These are phyloP conservation scores for Poronia punctata DNA, from an alignment of 495 filamentous ascomycete species.

Conservation along the genomic window DNA sequence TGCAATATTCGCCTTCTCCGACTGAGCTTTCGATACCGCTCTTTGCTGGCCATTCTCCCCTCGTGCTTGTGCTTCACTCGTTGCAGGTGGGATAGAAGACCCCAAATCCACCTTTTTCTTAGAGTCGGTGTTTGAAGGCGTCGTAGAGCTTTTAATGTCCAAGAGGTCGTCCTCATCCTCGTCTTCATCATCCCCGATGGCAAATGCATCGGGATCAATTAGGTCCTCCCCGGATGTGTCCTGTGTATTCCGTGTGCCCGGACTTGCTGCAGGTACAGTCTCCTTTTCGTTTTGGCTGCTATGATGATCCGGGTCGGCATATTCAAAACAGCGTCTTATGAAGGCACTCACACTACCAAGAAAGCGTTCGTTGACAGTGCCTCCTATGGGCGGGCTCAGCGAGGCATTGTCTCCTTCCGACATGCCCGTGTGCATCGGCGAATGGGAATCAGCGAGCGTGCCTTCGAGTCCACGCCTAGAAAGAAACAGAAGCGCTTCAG, in stretches of 20 bases:
- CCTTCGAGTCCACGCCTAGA: slow-evolving; percentile 80
- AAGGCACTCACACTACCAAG: slow-evolving; percentile 89
- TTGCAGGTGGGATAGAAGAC: slow-evolving; percentile 14
- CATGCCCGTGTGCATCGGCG: slow-evolving; percentile 29
- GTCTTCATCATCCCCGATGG: slow-evolving; percentile 69
- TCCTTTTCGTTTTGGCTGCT: slow-evolving; percentile 40
- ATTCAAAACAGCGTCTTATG: slow-evolving; percentile 94
- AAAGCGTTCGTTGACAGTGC: slow-evolving; percentile 65
- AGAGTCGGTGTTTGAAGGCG: slow-evolving; percentile 21
- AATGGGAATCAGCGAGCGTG: slow-evolving; percentile 47
- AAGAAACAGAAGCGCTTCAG: slow-evolving; percentile 88
- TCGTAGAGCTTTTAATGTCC: slow-evolving; percentile 37
- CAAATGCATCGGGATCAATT: slow-evolving; percentile 51
- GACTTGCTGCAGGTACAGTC: slow-evolving; percentile 8
- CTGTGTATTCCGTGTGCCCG: slow-evolving; percentile 16
- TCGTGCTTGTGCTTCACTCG: slow-evolving; percentile 18
- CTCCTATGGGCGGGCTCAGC: slow-evolving; percentile 30
- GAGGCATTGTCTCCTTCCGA: slow-evolving; percentile 21
- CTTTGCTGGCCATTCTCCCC: slow-evolving; percentile 19
- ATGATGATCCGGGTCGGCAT: slow-evolving; percentile 86
- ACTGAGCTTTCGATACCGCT: slow-evolving; percentile 46
- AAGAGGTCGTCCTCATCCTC: slow-evolving; percentile 66
- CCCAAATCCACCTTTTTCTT: slow-evolving; percentile 25
- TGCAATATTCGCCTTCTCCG: slow-evolving; percentile 70
- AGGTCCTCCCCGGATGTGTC: slow-evolving; percentile 3